Base-by-base conservation (phyloP, 1,139 yeast species). In the Sugiyamaella japonica region DNA sequence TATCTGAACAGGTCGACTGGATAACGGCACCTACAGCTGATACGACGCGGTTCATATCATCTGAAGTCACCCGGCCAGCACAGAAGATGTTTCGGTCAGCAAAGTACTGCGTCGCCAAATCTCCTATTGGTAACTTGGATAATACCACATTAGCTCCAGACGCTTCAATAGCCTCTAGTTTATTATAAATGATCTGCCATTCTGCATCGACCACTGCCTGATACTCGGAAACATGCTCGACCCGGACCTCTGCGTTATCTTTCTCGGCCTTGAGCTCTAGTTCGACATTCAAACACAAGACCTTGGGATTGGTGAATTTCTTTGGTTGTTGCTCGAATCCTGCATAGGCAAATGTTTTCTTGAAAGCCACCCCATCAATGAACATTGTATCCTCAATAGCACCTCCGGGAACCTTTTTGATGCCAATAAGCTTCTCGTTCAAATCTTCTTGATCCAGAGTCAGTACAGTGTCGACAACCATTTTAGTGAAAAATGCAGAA, bases 271-370 rank as follows among this genome's bases (percentile, higher is more conserved):
- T 93, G 68, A 93, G 82, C 75, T 93, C 99, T 62, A 93, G 79
- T 71, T 93, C 99, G 39, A 95, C 93, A 69, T 95, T 93, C 66
- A 93, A 78, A 64, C 85, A 84, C 56, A 93, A 76, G 62, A 95
- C 84, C 71, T 86, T 89, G 48, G 99, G 97, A 70, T 88, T 76
- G 13, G 68, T 66, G 69, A 95, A 89, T 55, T 73, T 75, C 73
- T 93, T 93, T 50, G 99, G 99, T 73, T 95, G 99, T 76, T 93
- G 99, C 73, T 93, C 99, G 71, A 93, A 93, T 9, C 98, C 98
- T 52, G 98, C 98, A 66, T 93, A 93, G 36, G 97, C 86, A 67
- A 93, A 93, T 0, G 99, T 91, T 76, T 93, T 93, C 68, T 93
- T 90, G 75, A 93, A 93, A 4, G 97, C 99, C 57, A 95, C 98